Percentiles rank a stretch among this genome's conserved stretches.
phyloP scores from a whole-genome alignment of 2,329 filamentous ascomycete species.

The Rhynchosporium graminicola region DNA sequence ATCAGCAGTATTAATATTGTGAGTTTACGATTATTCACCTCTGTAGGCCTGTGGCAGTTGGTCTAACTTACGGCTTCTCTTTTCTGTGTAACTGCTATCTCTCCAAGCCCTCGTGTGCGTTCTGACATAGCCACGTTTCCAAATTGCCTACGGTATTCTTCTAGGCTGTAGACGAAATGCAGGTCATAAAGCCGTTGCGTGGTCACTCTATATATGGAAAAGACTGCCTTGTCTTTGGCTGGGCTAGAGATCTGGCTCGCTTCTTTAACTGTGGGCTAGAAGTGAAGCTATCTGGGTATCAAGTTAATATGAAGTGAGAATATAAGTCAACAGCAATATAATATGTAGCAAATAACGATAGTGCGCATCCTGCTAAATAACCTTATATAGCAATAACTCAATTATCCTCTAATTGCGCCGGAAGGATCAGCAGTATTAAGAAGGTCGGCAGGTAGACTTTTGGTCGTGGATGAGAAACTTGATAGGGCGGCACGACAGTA shows the following conservation, averaged over 20 bases:
- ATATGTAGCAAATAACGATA: not conserved
- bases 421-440: constrained; percentile 16
- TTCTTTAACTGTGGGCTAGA: not conserved
- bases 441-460: constrained; percentile 24
- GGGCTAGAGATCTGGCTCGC: not conserved
- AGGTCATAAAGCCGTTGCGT: constrained; percentile 17
- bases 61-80: not conserved
- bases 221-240: not conserved
- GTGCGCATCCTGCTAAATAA: not conserved
- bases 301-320: not conserved
- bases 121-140: constrained; percentile 16
- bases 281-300: not conserved
- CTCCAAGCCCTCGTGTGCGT: not conserved
- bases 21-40: too few species aligned
- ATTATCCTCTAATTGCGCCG: constrained; percentile 1
- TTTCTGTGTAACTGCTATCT: not conserved
- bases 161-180: constrained; percentile 1
- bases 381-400: not conserved
- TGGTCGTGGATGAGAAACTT: not conserved
- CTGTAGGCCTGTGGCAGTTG: too few species aligned
- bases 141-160: constrained; percentile 13
- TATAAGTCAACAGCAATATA: too few species aligned
- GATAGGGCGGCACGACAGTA: constrained; percentile 15
- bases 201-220: constrained; percentile 21
- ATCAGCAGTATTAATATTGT: too few species aligned